Conservation (phyloP, 192 early-diverging fungal genomes). For the Piromyces sp. region DNA sequence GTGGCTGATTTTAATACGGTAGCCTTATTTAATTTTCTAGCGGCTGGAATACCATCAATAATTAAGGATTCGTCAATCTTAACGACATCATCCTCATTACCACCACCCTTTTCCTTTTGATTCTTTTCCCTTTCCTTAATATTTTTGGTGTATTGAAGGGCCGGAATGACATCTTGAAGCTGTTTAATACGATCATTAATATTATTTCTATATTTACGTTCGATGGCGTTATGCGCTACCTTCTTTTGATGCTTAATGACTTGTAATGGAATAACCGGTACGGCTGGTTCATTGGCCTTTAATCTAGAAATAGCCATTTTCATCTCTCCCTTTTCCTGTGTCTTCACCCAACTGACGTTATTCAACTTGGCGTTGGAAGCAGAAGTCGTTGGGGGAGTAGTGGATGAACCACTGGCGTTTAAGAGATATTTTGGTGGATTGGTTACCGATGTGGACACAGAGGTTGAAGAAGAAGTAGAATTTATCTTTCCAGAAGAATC, state of each 20-base stretch:
- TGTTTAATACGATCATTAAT: constrained; percentile 89
- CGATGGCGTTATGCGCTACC: constrained; percentile 88
- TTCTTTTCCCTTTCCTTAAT: background rate
- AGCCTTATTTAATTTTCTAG: constrained; percentile 82
- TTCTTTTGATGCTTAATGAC: constrained; percentile 55
- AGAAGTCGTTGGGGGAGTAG: no score
- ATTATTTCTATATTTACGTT: constrained; percentile 86
- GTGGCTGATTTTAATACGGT: constrained; percentile 80
- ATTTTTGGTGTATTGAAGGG: constrained; percentile 21
- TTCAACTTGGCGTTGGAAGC: background rate
- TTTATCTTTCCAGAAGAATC: no score
- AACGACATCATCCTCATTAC: constrained; percentile 19
- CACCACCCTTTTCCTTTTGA: constrained; percentile 10
- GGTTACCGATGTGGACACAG: no score
- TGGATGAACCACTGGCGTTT: background rate
- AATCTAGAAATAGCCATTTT: background rate
- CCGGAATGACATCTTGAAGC: constrained; percentile 68
- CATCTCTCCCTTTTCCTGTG: background rate
- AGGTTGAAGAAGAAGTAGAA: no score
- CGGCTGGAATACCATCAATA: constrained; percentile 64
- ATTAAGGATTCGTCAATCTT: constrained; percentile 8
- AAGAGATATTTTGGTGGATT: background rate
- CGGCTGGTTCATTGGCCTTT: background rate
- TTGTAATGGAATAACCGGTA: constrained; percentile 5
- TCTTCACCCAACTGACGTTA: background rate